These are phyloP conservation scores for Puccinia coronata DNA, from an alignment of 1,284 basidiomycete genomes.

Conservation along the genomic window DNA sequence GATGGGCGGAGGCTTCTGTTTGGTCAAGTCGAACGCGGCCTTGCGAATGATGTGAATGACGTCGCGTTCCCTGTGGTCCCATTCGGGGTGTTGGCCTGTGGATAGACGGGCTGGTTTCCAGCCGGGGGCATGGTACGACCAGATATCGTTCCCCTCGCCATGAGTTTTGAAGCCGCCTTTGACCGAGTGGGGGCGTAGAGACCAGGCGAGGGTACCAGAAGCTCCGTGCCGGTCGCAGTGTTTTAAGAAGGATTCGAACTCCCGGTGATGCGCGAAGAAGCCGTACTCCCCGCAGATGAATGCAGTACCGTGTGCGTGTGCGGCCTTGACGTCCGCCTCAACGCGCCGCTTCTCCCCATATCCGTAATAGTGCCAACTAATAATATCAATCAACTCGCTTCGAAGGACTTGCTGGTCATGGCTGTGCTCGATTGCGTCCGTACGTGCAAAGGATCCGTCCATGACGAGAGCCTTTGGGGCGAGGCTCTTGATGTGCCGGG, in stretches of 20 bases:
- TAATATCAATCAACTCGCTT: constrained; percentile 54
- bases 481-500: constrained; percentile 55
- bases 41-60: constrained; percentile 35
- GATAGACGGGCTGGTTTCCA: constrained; percentile 35
- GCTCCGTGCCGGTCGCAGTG: constrained; percentile 32
- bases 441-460: constrained; percentile 56
- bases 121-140: constrained; percentile 54
- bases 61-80: constrained; percentile 47
- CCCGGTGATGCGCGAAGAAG: constrained; percentile 53
- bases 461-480: constrained; percentile 56
- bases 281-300: constrained; percentile 58
- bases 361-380: constrained; percentile 57
- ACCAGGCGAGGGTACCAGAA: constrained; percentile 55
- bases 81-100: constrained; percentile 27
- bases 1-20: constrained; percentile 21
- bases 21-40: constrained; percentile 35
- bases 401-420: constrained; percentile 54
- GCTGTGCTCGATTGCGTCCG: constrained; percentile 53
- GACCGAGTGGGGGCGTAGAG: constrained; percentile 55
- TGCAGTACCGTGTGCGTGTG: constrained; percentile 53
- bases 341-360: constrained; percentile 54
- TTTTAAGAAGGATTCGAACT: constrained; percentile 53
- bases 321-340: constrained; percentile 54
- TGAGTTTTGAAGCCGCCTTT: constrained; percentile 58
- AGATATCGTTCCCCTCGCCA: constrained; percentile 55